Percentiles rank a stretch among this genome's conserved stretches.
Evolutionary conservation across 1,139 yeast genomes (phyloP).

Genomic region (Geotrichum candidum): DNA sequence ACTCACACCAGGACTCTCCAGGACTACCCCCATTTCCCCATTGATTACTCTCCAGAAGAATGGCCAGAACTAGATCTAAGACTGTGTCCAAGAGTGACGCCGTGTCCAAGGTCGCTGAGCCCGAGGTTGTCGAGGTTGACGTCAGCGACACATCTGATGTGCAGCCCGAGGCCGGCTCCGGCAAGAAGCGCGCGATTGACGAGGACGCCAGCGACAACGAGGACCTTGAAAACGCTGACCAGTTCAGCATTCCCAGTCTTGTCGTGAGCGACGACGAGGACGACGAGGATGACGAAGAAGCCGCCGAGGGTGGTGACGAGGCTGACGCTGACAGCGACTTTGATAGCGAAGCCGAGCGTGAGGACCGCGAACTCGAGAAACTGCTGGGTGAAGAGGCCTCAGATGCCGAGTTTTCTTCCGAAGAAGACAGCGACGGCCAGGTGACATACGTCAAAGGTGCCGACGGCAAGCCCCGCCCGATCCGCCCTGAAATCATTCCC

Average conservation of each 20-base stretch:
- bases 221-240: slow-evolving; percentile 21
- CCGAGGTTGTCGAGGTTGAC: background rate
- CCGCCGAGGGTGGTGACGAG: slow-evolving; percentile 12
- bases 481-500: slow-evolving; percentile 88
- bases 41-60: background rate
- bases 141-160: background rate
- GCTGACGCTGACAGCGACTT: slow-evolving; percentile 15
- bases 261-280: slow-evolving; percentile 17
- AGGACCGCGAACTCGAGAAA: slow-evolving; percentile 25
- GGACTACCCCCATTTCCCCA: background rate
- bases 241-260: slow-evolving; percentile 14
- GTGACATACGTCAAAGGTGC: slow-evolving; percentile 41
- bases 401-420: slow-evolving; percentile 17
- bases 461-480: slow-evolving; percentile 70
- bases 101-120: background rate
- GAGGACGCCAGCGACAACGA: slow-evolving; percentile 14
- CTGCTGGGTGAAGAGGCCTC: slow-evolving; percentile 25
- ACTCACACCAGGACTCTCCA: background rate
- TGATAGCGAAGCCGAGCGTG: slow-evolving; percentile 26
- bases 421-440: slow-evolving; percentile 20
- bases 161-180: background rate
- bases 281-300: slow-evolving; percentile 7
- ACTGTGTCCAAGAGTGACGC: slow-evolving; percentile 1
- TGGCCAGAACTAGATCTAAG: slow-evolving; percentile 8
- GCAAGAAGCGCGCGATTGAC: background rate